phyloP scores from a whole-genome alignment of 1,139 yeast species.

The Yamadazyma taylorii region DNA sequence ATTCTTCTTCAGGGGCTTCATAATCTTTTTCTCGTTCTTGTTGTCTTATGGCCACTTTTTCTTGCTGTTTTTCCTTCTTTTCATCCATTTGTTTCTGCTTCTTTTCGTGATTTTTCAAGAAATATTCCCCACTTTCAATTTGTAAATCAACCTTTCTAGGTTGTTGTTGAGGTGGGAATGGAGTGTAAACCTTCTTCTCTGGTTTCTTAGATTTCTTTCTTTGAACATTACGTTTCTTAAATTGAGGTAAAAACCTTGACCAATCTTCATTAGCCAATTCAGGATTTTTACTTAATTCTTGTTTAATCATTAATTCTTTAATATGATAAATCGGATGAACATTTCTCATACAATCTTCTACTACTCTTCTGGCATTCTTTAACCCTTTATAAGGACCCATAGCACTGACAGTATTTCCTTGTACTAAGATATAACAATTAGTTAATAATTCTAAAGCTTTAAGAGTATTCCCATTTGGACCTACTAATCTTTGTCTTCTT shows the following conservation, averaged over 20 bases:
- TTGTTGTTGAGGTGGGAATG: conserved; percentile 97
- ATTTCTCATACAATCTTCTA: conserved; percentile 96
- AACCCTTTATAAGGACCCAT: conserved; percentile 97
- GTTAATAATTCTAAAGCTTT: conserved; percentile 93
- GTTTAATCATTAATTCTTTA: conserved; percentile 95
- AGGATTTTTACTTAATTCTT: conserved; percentile 91
- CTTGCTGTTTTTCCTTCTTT: conserved; percentile 77
- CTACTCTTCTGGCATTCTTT: conserved; percentile 89
- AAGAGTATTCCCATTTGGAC: conserved; percentile 95
- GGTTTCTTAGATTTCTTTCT: conserved; percentile 75
- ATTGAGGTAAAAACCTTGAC: conserved; percentile 95
- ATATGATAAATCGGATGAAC: conserved; percentile 96
- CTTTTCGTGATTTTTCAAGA: conserved; percentile 83
- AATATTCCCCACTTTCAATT: conserved; percentile 98
- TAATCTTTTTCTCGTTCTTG: conserved; percentile 76
- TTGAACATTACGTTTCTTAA: conserved; percentile 94
- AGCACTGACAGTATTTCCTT: conserved; percentile 95
- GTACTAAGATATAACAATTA: conserved; percentile 90
- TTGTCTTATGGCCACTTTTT: conserved; percentile 62
- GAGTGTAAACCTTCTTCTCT: conserved; percentile 90
- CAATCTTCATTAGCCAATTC: conserved; percentile 95
- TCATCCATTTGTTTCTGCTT: conserved; percentile 69
- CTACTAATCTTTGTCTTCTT: conserved; percentile 94
- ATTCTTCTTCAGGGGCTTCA: conserved; percentile 79
- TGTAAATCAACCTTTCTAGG: conserved; percentile 98